Evolutionary conservation across 164 flowering plant genomes (phyloP).

Genomic region (Berberis vulgaris): DNA sequence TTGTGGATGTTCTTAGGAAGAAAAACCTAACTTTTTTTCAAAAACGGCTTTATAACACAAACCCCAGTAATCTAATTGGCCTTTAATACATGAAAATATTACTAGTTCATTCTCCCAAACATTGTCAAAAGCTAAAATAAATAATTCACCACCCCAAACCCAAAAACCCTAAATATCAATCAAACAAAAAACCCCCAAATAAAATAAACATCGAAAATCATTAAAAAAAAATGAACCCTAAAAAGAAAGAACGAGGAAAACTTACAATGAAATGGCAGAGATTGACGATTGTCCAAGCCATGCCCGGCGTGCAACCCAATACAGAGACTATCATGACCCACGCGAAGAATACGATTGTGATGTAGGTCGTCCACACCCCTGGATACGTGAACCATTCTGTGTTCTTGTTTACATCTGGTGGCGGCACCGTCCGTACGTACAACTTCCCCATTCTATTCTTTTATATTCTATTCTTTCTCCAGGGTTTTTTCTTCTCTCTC

Average conservation of each 20-base stretch:
- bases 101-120: too few relatives aligned
- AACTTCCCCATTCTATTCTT: slow-evolving; percentile 34
- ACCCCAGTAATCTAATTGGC: too few relatives aligned
- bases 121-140: too few relatives aligned
- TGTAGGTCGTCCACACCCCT: slow-evolving; percentile 67
- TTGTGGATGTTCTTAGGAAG: too few relatives aligned
- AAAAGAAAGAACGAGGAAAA: not conserved
- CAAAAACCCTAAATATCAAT: not conserved
- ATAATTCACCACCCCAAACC: too few relatives aligned
- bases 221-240: not conserved
- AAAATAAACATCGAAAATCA: not conserved
- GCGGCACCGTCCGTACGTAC: slow-evolving; percentile 40
- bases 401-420: slow-evolving; percentile 61
- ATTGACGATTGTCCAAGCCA: slow-evolving; percentile 70
- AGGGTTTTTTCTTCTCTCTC: not conserved
- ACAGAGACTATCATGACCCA: slow-evolving; percentile 56
- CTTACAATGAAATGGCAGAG: slow-evolving; percentile 51
- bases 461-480: not conserved
- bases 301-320: slow-evolving; percentile 57
- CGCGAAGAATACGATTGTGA: slow-evolving; percentile 52
- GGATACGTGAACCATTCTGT: slow-evolving; percentile 81
- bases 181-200: not conserved
- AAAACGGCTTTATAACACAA: too few relatives aligned
- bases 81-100: too few relatives aligned
- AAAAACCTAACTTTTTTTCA: too few relatives aligned